Percentiles rank a stretch among this genome's conserved stretches.
phyloP scores from a whole-genome alignment of 106 monocot genomes.

The Apostasia shenzhenica region DNA sequence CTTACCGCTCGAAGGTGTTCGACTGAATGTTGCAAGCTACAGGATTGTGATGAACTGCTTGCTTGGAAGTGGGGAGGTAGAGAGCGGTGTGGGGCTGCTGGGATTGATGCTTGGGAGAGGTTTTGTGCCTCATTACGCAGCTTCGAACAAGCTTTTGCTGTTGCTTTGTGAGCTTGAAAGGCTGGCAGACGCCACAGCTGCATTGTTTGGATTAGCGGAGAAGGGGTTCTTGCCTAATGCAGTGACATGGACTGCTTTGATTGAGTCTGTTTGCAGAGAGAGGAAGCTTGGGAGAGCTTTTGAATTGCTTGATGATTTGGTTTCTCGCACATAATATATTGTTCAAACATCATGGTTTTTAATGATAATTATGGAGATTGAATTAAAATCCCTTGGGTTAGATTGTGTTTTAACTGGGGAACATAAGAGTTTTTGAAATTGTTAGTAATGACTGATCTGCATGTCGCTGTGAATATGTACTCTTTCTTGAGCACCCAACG shows the following conservation, averaged over 20 bases:
- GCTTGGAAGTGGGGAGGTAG: constrained; percentile 38
- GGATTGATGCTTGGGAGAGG: constrained; percentile 66
- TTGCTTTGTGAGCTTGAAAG: constrained; percentile 52
- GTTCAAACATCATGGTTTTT: too few species aligned
- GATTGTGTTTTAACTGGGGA: too few species aligned
- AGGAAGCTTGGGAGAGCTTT: constrained; percentile 46
- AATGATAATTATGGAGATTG: too few species aligned
- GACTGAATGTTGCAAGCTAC: constrained; percentile 72
- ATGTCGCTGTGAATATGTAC: too few species aligned
- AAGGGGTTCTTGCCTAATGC: constrained; percentile 60
- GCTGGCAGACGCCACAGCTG: constrained; percentile 53
- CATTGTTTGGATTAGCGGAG: constrained; percentile 54
- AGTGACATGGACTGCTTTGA: constrained; percentile 47
- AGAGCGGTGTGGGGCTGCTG: constrained; percentile 49
- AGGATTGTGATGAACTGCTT: constrained; percentile 81
- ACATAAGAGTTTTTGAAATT: too few species aligned
- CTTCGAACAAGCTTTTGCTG: constrained; percentile 71
- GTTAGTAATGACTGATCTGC: too few species aligned
- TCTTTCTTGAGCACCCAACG: too few species aligned
- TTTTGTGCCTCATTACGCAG: constrained; percentile 64
- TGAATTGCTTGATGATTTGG: constrained; percentile 33
- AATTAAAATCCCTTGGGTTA: too few species aligned
- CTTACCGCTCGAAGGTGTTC: constrained; percentile 39
- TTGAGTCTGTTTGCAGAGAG: constrained; percentile 42
- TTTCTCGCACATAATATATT: too few species aligned